These are phyloP conservation scores for Neonectria faginata DNA, from an alignment of 2,329 filamentous ascomycete genomes.

Conservation along the genomic window DNA sequence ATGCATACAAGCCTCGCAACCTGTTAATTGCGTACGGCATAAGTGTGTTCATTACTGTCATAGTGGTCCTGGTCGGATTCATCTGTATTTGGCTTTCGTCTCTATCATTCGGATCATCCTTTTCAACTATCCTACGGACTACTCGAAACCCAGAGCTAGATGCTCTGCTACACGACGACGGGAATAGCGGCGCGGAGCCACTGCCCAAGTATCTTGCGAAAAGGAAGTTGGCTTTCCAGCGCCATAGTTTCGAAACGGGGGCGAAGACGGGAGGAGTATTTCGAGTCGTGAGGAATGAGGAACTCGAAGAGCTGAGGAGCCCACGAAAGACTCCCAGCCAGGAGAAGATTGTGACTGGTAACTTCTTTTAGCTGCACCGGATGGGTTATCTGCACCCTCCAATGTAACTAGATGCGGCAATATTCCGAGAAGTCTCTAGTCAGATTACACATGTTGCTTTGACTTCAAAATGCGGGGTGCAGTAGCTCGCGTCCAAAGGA, in stretches of 20 bases:
- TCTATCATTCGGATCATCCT: constrained; percentile 3
- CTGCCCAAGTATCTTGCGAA: constrained; percentile 2
- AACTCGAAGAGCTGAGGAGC: neutral
- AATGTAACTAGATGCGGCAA: no score
- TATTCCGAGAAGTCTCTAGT: no score
- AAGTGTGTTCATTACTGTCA: rapidly evolving
- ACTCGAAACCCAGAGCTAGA: constrained; percentile 23
- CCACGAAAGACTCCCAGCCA: neutral
- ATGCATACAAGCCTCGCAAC: constrained; percentile 20
- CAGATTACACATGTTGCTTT: no score
- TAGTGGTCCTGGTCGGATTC: neutral
- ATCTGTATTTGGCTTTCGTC: constrained; percentile 16
- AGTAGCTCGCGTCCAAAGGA: no score
- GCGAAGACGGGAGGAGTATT: neutral
- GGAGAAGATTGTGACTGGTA: neutral
- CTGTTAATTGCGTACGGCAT: constrained; percentile 23
- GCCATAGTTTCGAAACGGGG: neutral
- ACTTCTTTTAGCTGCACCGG: no score
- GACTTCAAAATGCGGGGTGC: no score
- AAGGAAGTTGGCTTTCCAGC: neutral
- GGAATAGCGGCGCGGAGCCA: constrained; percentile 19
- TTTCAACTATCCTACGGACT: constrained; percentile 27
- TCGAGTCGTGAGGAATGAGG: neutral
- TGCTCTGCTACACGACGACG: neutral
- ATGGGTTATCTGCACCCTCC: no score